Evolutionary conservation across 2,329 filamentous ascomycete species (phyloP).

Genomic region (Venturia nashicola): DNA sequence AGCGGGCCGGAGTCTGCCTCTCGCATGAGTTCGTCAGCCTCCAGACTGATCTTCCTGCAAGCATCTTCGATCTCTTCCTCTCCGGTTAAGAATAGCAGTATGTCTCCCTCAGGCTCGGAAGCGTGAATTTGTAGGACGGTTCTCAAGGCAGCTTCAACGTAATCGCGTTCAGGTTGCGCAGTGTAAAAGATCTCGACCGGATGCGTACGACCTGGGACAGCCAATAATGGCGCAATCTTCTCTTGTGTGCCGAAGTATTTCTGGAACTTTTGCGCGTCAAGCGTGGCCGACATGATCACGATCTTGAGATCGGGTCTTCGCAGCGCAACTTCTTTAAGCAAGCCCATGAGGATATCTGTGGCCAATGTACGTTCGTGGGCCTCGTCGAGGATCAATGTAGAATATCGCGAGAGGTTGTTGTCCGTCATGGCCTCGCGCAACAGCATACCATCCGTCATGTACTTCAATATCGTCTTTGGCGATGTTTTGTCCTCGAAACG

Average conservation of each 20-base stretch:
- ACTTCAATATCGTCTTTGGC: conserved; percentile 86
- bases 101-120: conserved; percentile 81
- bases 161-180: conserved; percentile 88
- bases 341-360: conserved; percentile 86
- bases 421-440: conserved; percentile 91
- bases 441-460: conserved; percentile 99
- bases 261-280: conserved; percentile 97
- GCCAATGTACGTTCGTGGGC: conserved; percentile 95
- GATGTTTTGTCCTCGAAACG: conserved; percentile 93
- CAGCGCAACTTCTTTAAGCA: conserved; percentile 88
- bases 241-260: conserved; percentile 57
- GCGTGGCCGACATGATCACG: conserved; percentile 90
- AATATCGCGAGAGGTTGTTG: conserved; percentile 78
- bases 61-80: conserved; percentile 99
- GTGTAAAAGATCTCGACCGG: conserved; percentile 99
- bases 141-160: conserved; percentile 86
- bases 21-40: conserved; percentile 80
- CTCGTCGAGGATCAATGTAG: conserved; percentile 95
- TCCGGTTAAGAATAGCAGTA: conserved; percentile 88
- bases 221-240: conserved; percentile 83
- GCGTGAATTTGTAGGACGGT: conserved; percentile 96
- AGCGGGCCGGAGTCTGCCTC: conserved; percentile 88
- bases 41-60: conserved; percentile 78
- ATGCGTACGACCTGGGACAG: conserved; percentile 88
- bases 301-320: conserved; percentile 78